Conservation (phyloP, 208 protist species). For the Angomonas deanei region DNA sequence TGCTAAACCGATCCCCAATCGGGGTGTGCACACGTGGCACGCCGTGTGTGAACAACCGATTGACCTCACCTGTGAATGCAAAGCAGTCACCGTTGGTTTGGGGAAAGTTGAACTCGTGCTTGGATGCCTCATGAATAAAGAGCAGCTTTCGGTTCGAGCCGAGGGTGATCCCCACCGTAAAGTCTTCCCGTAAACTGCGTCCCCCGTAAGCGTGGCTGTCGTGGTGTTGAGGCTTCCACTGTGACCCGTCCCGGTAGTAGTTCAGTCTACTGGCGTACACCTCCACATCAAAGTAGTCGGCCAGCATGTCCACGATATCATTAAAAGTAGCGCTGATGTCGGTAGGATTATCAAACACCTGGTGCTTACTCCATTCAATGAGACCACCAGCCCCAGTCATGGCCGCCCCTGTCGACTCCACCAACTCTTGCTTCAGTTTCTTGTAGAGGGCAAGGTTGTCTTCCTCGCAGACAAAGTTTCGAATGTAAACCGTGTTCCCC, state of each 20-base stretch:
- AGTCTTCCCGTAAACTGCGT: conserved; percentile 71
- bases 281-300: conserved; percentile 88
- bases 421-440: conserved; percentile 61
- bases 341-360: conserved; percentile 88
- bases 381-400: conserved; percentile 57
- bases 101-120: conserved; percentile 85
- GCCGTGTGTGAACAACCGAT: conserved; percentile 85
- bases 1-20: conserved; percentile 79
- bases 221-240: conserved; percentile 93
- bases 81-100: conserved; percentile 92
- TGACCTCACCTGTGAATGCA: conserved; percentile 88
- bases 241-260: conserved; percentile 86
- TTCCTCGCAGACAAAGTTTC: conserved; percentile 64
- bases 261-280: conserved; percentile 90
- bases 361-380: conserved; percentile 90
- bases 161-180: conserved; percentile 88
- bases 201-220: conserved; percentile 91
- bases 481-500: conserved; percentile 86
- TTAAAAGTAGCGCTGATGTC: conserved; percentile 82
- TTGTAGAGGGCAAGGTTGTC: conserved; percentile 62
- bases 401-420: conserved; percentile 46
- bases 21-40: conserved; percentile 72
- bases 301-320: conserved; percentile 78
- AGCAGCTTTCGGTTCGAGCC: conserved; percentile 74
- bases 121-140: conserved; percentile 86